Percentiles rank a stretch among this genome's conserved stretches.
phyloP scores from a whole-genome alignment of 331 rosid genomes.

The Spiraea crenata region DNA sequence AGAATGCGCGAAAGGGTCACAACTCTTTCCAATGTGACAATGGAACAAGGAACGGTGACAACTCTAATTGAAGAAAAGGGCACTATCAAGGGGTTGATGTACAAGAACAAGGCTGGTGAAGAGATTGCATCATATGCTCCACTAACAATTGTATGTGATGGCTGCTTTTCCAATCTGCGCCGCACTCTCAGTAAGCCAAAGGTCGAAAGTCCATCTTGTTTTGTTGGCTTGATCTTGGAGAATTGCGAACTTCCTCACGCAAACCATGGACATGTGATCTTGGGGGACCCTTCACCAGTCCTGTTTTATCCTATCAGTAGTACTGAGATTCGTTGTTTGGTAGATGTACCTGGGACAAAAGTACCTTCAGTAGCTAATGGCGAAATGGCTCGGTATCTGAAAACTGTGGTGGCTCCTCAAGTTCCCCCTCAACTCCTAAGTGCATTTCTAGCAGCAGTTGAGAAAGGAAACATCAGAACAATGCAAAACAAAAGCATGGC shows the following conservation, averaged over 20 bases:
- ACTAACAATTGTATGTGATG: conserved; percentile 19
- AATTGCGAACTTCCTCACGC: conserved; percentile 15
- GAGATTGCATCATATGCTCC: conserved; percentile 3
- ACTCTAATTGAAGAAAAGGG: conserved; percentile 22
- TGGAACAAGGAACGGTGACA: conserved; percentile 22
- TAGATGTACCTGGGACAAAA: conserved; percentile 17
- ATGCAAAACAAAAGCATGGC: not conserved
- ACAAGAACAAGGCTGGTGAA: conserved; percentile 2
- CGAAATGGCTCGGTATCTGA: conserved; percentile 24
- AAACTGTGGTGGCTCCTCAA: conserved; percentile 24
- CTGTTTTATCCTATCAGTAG: conserved; percentile 21
- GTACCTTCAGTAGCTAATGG: conserved; percentile 19
- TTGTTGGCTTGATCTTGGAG: conserved; percentile 27
- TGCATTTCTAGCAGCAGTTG: conserved; percentile 8
- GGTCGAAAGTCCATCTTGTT: conserved; percentile 21
- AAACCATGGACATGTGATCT: conserved; percentile 17
- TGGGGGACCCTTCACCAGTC: conserved; percentile 17
- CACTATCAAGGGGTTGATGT: conserved; percentile 15
- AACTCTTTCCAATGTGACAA: conserved; percentile 17
- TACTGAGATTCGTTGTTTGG: conserved; percentile 20
- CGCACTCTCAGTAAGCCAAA: conserved; percentile 7
- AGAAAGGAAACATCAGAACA: conserved; percentile 12
- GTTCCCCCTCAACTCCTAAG: conserved; percentile 1
- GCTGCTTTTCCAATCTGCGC: conserved; percentile 21
- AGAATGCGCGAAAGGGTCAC: conserved; percentile 17